These are phyloP conservation scores for Starmerella vitae DNA, from an alignment of 805 yeast genomes.

Conservation along the genomic window DNA sequence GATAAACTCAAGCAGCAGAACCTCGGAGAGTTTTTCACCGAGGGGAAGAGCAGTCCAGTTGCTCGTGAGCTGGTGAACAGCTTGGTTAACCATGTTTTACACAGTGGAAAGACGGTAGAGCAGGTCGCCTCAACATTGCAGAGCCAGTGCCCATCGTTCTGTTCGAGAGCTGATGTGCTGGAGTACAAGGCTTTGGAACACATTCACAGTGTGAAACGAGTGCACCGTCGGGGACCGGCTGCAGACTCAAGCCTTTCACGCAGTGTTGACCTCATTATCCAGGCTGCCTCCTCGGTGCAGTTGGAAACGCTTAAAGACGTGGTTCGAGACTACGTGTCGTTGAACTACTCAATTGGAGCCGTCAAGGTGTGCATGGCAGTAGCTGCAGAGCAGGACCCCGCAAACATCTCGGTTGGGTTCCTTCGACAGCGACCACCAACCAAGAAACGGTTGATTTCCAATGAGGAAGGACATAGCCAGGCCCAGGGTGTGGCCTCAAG, in stretches of 20 bases:
- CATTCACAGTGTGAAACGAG: constrained; percentile 59
- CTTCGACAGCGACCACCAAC: constrained; percentile 37
- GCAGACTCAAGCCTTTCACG: constrained; percentile 61
- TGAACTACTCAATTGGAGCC: constrained; percentile 74
- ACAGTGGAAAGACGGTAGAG: constrained; percentile 88
- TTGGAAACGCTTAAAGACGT: constrained; percentile 74
- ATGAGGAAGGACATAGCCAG: background rate
- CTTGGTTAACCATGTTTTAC: constrained; percentile 73
- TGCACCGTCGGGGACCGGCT: constrained; percentile 33
- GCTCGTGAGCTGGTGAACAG: constrained; percentile 81
- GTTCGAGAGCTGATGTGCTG: constrained; percentile 84
- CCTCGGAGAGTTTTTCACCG: constrained; percentile 67
- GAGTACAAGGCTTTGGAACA: constrained; percentile 91
- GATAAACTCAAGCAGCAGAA: constrained; percentile 49
- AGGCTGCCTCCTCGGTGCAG: constrained; percentile 63
- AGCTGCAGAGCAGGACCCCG: constrained; percentile 54
- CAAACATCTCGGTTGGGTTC: constrained; percentile 45
- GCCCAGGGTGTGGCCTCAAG: constrained; percentile 3
- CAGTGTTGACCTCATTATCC: constrained; percentile 63
- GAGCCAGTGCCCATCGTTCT: constrained; percentile 87
- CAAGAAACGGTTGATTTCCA: constrained; percentile 1
- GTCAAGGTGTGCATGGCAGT: constrained; percentile 67
- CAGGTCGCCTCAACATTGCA: constrained; percentile 75
- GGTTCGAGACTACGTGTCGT: constrained; percentile 57
- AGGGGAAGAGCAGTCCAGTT: constrained; percentile 35